Conservation (phyloP, 208 protist genomes). For the Angomonas deanei region DNA sequence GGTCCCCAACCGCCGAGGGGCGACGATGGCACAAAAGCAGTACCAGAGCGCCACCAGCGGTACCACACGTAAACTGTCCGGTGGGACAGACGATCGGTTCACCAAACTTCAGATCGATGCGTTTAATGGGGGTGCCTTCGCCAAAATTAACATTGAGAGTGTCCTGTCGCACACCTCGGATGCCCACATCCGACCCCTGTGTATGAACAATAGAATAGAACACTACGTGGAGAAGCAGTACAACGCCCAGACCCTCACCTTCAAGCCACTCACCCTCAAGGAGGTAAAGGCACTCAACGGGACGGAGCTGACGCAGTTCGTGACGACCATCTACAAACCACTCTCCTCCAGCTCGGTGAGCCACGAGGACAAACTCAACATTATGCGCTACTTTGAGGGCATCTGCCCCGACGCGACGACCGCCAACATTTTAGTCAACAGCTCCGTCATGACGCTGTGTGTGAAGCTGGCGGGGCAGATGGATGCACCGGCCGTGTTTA, state of each 20-base stretch:
- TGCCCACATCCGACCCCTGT: slow-evolving; percentile 83
- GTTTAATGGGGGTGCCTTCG: neutral
- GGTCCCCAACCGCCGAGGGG: slow-evolving; percentile 9
- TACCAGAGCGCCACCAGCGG: slow-evolving; percentile 11
- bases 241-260: slow-evolving; percentile 44
- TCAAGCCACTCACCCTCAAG: slow-evolving; percentile 42
- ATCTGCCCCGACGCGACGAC: slow-evolving; percentile 63
- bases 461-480: slow-evolving; percentile 56
- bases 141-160: slow-evolving; percentile 23
- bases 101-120: slow-evolving; percentile 3
- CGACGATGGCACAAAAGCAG: slow-evolving; percentile 11
- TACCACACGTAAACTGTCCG: slow-evolving; percentile 5
- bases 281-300: slow-evolving; percentile 52
- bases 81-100: slow-evolving; percentile 1
- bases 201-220: slow-evolving; percentile 87
- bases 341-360: slow-evolving; percentile 21
- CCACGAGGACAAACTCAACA: slow-evolving; percentile 59
- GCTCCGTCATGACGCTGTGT: slow-evolving; percentile 86
- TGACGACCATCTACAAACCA: slow-evolving; percentile 43
- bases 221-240: slow-evolving; percentile 65
- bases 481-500: slow-evolving; percentile 37
- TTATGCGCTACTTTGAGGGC: slow-evolving; percentile 84
- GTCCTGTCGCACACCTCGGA: slow-evolving; percentile 69
- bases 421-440: slow-evolving; percentile 88
- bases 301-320: slow-evolving; percentile 42